A percentile compares a stretch with the other conserved stretches of the same genome.
Evolutionary conservation across 139 green algal genomes (phyloP).

Genomic region (Monoraphidium neglectum): DNA sequence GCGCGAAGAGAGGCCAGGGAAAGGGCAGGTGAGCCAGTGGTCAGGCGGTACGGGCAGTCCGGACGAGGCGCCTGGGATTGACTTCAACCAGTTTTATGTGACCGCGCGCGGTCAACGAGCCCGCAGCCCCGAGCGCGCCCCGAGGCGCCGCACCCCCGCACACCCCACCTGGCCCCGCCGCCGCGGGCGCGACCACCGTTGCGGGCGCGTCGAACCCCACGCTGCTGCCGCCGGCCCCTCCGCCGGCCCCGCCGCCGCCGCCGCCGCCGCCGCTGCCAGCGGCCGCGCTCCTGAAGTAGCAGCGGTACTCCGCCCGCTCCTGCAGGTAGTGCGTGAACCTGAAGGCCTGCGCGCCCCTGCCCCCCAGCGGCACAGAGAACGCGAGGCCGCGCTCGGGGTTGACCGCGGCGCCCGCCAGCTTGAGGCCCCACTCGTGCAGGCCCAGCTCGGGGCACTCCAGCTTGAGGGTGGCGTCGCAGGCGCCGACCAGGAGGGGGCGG

Average conservation of each 20-base stretch:
- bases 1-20: too few relatives aligned
- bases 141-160: constrained; percentile 9
- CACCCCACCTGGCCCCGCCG: constrained; percentile 6
- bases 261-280: neutral
- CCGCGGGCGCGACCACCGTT: constrained; percentile 29
- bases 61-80: too few relatives aligned
- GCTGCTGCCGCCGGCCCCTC: constrained; percentile 10
- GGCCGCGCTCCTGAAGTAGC: constrained; percentile 49
- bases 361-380: constrained; percentile 74
- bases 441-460: constrained; percentile 71
- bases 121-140: too few relatives aligned
- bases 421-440: constrained; percentile 63
- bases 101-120: too few relatives aligned
- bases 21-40: too few relatives aligned
- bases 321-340: constrained; percentile 74
- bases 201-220: constrained; percentile 44
- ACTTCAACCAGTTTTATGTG: too few relatives aligned
- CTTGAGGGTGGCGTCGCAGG: constrained; percentile 46
- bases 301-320: constrained; percentile 75
- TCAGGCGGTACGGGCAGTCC: too few relatives aligned
- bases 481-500: constrained; percentile 67
- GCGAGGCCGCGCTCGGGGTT: constrained; percentile 58
- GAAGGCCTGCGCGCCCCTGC: constrained; percentile 64
- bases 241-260: neutral
- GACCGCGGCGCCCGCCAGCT: constrained; percentile 56